A percentile compares a stretch with the other conserved stretches of the same genome.
These are phyloP conservation scores for Podaxis rugospora DNA, from an alignment of 768 basidiomycete species.

Conservation along the genomic window DNA sequence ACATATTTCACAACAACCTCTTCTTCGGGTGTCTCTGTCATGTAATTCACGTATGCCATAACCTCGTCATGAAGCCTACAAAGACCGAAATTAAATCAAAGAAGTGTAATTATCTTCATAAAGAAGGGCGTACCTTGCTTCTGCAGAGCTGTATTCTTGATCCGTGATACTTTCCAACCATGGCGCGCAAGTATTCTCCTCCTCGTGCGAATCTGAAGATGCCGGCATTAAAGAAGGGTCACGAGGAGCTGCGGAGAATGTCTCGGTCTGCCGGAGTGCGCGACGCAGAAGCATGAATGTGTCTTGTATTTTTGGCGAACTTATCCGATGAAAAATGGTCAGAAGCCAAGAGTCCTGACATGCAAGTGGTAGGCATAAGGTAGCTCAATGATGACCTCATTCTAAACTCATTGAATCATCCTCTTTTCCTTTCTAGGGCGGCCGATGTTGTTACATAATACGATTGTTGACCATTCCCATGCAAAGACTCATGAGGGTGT, in stretches of 20 bases:
- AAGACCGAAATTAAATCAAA: neutral
- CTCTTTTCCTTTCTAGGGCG: too few relatives aligned
- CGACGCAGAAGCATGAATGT: too few relatives aligned
- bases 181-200: neutral
- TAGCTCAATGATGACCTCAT: too few relatives aligned
- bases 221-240: neutral
- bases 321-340: too few relatives aligned
- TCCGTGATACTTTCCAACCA: neutral
- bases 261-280: neutral
- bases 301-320: too few relatives aligned
- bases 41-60: conserved; percentile 48
- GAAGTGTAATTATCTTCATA: neutral
- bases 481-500: too few relatives aligned
- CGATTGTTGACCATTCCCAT: too few relatives aligned
- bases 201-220: neutral
- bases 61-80: conserved; percentile 63
- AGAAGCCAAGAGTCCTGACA: too few relatives aligned
- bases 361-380: too few relatives aligned
- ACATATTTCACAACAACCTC: conserved; percentile 39
- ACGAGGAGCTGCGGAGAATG: neutral
- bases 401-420: too few relatives aligned
- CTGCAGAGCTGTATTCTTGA: neutral
- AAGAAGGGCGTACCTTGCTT: neutral
- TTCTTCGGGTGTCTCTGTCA: conserved; percentile 52
- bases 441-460: too few relatives aligned